These are phyloP conservation scores for Aspergillus sp. DNA, from an alignment of 2,329 filamentous ascomycete genomes.

Conservation along the genomic window DNA sequence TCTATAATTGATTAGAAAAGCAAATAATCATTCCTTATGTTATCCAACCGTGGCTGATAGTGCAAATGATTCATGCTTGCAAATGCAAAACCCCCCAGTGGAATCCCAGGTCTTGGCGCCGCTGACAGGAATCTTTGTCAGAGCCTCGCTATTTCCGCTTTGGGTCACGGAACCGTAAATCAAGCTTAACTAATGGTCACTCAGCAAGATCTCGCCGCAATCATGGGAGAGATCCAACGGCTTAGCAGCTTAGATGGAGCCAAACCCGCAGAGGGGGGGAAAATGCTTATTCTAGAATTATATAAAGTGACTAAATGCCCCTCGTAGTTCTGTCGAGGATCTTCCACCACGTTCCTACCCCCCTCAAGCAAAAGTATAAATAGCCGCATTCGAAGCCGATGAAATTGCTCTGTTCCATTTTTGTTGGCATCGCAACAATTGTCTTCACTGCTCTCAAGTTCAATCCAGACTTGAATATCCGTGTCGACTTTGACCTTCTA, in stretches of 20 bases:
- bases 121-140: constrained; percentile 32
- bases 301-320: constrained; percentile 28
- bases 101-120: constrained; percentile 1
- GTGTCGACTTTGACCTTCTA: constrained; percentile 19
- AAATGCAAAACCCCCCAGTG: neutral
- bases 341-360: constrained; percentile 24
- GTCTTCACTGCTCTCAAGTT: constrained; percentile 17
- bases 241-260: neutral
- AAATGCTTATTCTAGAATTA: constrained; percentile 16
- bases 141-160: neutral
- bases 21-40: neutral
- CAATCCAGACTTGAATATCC: constrained; percentile 17
- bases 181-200: neutral
- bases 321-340: neutral
- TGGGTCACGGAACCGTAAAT: neutral
- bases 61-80: constrained; percentile 3
- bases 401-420: constrained; percentile 37
- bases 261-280: neutral
- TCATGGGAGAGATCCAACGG: neutral
- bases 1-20: neutral
- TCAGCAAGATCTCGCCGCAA: neutral
- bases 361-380: constrained; percentile 28
- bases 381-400: constrained; percentile 25
- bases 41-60: neutral
- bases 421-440: constrained; percentile 39